Percentiles rank a stretch among this genome's conserved stretches.
Conservation (phyloP, 495 filamentous ascomycete species). For the Daldinia caldariorum region DNA sequence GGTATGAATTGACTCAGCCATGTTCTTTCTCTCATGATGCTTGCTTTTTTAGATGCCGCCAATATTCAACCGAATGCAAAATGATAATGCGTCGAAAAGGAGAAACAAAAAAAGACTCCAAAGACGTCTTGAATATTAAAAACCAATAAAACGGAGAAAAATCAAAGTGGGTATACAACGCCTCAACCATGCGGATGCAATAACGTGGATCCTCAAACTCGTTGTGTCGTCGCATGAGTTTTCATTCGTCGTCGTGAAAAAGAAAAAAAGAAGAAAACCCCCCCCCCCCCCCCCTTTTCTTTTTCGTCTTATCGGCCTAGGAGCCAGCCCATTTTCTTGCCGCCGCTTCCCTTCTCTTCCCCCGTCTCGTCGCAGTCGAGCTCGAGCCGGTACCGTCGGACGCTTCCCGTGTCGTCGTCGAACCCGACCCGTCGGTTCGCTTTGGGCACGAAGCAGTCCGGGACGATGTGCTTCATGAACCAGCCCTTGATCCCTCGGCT, state of each 20-base stretch:
- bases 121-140: conserved; percentile 1
- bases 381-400: conserved; percentile 63
- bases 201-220: conserved; percentile 32
- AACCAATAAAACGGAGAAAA: conserved; percentile 20
- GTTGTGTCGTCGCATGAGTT: conserved; percentile 33
- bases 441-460: conserved; percentile 63
- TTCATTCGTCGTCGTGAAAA: conserved; percentile 26
- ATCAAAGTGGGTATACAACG: conserved; percentile 46
- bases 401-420: conserved; percentile 63
- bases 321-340: conserved; percentile 45
- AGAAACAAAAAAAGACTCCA: not conserved
- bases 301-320: conserved; percentile 38
- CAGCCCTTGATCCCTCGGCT: conserved; percentile 62
- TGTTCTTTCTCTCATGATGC: not conserved
- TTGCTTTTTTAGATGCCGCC: conserved; percentile 2
- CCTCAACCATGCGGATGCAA: conserved; percentile 44
- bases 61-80: conserved; percentile 14
- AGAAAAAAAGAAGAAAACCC: too few relatives aligned
- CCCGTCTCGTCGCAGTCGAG: conserved; percentile 52
- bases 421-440: conserved; percentile 57
- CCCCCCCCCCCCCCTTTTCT: too few relatives aligned
- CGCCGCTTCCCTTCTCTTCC: conserved; percentile 32
- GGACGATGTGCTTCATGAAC: conserved; percentile 61
- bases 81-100: not conserved
- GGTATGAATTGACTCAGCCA: conserved; percentile 5